Base-by-base conservation (phyloP, 2,329 filamentous ascomycete genomes). In the Talaromyces sp. region DNA sequence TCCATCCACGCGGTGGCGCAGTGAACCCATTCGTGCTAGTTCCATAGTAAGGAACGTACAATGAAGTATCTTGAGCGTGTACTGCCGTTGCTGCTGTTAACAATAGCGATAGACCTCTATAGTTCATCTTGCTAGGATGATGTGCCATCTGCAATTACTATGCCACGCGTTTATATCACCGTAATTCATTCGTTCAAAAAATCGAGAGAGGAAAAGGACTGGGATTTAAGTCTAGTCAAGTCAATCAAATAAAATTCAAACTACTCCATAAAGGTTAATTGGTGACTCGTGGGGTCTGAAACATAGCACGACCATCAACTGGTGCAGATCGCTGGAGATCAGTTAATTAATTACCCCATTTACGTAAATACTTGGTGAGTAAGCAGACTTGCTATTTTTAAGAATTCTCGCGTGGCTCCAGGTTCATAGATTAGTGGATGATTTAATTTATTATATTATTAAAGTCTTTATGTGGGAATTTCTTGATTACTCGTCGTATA, bases 11-110 rank as follows among this genome's bases (percentile, higher is more conserved):
- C 5, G 35, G 50, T 19, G 58, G 27, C 17, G 51, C 27, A 17
- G 26, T 59, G 29, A 59, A 59, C 27, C 58, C 58, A 50, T 59
- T 55, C 8, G 58, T 31, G 13, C 19, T 24, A 19, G 43, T 46
- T 46, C 43, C 43, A 10, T 46, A 46, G 43, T 21, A 46, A 46
- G 43, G 43, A 14, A 46, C 5, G 21, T 46, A 46, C 4, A 46
- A 13, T 24, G 43, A 11, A 11, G 19, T 19, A 46, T 24, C 43
- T 11, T 46, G 43, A 46, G 43, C 43, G 1, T 46, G n/a, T 24
- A 19, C 19, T 46, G 35, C 13, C 32, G 41, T 19, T 21, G 43
- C 19, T 24, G 38, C 38, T 19, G 19, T 19, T 21, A 46, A 9
- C 14, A 46, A 46, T 10, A 46, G 19, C 3, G 43, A 21, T 14